These are phyloP conservation scores for Fusarium camptoceras DNA, from an alignment of 2,329 filamentous ascomycete genomes.

Conservation along the genomic window DNA sequence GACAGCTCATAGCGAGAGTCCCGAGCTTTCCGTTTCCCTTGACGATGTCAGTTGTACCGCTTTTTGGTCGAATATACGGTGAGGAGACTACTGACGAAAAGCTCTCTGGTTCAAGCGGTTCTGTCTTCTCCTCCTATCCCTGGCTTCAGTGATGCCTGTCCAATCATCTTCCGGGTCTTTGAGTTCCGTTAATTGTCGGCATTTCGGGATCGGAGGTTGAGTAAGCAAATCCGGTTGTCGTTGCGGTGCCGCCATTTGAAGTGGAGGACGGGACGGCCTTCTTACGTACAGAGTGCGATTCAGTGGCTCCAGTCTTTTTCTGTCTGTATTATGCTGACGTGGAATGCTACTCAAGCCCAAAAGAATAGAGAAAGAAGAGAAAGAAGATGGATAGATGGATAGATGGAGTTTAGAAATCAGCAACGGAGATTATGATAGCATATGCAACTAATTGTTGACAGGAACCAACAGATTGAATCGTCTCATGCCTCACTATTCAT, in stretches of 20 bases:
- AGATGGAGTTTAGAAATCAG: neutral
- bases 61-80: neutral
- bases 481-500: neutral
- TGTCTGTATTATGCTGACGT: conserved; percentile 11
- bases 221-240: conserved; percentile 10
- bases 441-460: conserved; percentile 3
- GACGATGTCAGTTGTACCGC: neutral
- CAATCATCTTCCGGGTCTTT: conserved; percentile 40
- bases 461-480: neutral
- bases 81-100: conserved; percentile 32
- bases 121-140: conserved; percentile 40
- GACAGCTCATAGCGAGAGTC: neutral
- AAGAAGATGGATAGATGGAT: neutral
- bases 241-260: conserved; percentile 15
- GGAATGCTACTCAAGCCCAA: neutral
- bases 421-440: neutral
- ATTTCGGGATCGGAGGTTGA: conserved; percentile 7
- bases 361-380: neutral
- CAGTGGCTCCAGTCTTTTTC: neutral
- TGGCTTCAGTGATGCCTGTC: conserved; percentile 40
- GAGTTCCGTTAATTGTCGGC: conserved; percentile 28
- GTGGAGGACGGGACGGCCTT: conserved; percentile 5
- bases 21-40: conserved; percentile 36
- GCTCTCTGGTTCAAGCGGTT: conserved; percentile 44
- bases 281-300: conserved; percentile 21